Conservation (phyloP, 106 monocot genomes). For the Iris macrosiphon region DNA sequence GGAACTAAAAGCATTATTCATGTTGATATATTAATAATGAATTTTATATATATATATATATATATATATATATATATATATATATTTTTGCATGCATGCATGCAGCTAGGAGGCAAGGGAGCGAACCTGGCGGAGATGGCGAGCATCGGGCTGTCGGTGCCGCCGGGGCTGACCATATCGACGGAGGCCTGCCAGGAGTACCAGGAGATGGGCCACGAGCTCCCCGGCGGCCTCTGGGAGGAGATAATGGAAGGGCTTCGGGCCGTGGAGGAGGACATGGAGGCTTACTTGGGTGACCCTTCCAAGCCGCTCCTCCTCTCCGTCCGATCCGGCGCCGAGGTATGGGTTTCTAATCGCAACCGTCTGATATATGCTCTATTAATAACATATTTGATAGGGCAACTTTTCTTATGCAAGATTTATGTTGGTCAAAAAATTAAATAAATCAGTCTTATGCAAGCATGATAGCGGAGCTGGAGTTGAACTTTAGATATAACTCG, state of each 20-base stretch:
- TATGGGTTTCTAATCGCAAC: too few species aligned
- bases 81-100: not conserved
- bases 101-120: constrained; percentile 86
- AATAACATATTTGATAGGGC: too few species aligned
- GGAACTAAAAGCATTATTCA: too few species aligned
- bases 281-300: constrained; percentile 57
- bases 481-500: too few species aligned
- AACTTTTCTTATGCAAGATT: too few species aligned
- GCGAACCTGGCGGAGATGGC: constrained; percentile 98
- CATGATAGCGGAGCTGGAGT: too few species aligned
- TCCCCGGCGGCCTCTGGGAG: constrained; percentile 73
- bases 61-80: not conserved
- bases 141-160: constrained; percentile 91
- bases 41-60: too few species aligned
- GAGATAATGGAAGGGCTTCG: constrained; percentile 79
- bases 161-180: constrained; percentile 83
- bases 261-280: constrained; percentile 64
- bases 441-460: too few species aligned
- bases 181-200: constrained; percentile 89
- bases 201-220: constrained; percentile 45
- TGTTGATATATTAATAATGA: too few species aligned
- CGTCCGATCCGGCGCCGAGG: constrained; percentile 91
- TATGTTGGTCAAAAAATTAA: too few species aligned
- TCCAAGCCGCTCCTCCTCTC: constrained; percentile 68
- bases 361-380: too few species aligned